Evolutionary conservation across 352 stramenopile genomes (phyloP).

Genomic region (Globisporangium viniferum): DNA sequence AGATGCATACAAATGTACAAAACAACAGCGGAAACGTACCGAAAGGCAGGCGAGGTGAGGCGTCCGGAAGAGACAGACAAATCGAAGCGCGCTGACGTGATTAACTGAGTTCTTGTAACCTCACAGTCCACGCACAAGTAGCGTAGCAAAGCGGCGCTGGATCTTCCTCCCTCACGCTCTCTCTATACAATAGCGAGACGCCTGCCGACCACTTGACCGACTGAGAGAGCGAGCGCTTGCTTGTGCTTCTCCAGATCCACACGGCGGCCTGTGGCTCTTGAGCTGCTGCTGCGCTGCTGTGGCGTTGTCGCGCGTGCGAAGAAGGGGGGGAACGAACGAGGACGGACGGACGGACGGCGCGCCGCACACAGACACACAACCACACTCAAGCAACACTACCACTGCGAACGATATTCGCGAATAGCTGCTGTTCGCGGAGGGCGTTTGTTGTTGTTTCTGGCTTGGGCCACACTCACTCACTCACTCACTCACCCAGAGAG

Average conservation of each 20-base stretch:
- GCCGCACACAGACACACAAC: neutral
- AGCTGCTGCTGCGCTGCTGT: neutral
- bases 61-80: slow-evolving; percentile 2
- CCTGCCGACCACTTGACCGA: neutral
- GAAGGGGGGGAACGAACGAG: neutral
- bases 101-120: neutral
- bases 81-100: neutral
- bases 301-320: neutral
- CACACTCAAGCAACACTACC: neutral
- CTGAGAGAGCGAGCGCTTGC: neutral
- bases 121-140: neutral
- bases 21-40: neutral
- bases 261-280: neutral
- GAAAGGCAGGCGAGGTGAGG: neutral
- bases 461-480: neutral
- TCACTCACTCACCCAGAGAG: too few species aligned
- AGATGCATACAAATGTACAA: neutral
- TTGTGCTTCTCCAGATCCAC: neutral
- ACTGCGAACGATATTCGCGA: slow-evolving; percentile 5
- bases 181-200: slow-evolving; percentile 2
- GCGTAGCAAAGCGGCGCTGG: neutral
- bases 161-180: slow-evolving; percentile 4
- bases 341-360: neutral
- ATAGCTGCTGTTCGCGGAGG: neutral
- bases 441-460: neutral